Evolutionary conservation across 306 rosid genomes (phyloP), one percentile per base, ranked within the genome.

Genomic region (Dalbergia cochinchinensis): DNA sequence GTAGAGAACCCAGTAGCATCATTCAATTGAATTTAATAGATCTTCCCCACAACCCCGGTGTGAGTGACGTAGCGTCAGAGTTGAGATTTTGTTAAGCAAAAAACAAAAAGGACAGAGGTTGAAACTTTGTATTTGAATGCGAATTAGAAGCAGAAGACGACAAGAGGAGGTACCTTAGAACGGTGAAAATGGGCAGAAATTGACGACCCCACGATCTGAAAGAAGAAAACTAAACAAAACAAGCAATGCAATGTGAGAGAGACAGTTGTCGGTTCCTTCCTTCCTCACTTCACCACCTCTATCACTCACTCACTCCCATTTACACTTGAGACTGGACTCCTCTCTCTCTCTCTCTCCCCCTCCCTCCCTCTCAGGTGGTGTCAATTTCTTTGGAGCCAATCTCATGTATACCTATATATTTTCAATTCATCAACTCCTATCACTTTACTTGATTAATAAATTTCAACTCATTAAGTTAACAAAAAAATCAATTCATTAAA

Each of bases 171-270:
- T 42, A 42, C 11, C 47, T 20, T 42, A 16, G 69, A 87, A 84
- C 88, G 85, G 86, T 83, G 19, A 34, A 33, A 76, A 58, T 34
- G 64, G 71, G 80, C 63, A 66, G 45, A 62, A 59, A 6, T 26
- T 55, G 69, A 45, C 82, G 59, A 78, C 22, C 86, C 86, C 89
- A 83, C 79, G 86, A 82, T 82, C 87, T 63, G 85, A 62, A 60
- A 22, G 41, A 50, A 22, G 50, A 26, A 67, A 66, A 42, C 47
- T 42, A 42, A 8, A 26, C 31, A 26, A 26, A 26, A 26, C 31
- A 26, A 26, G 47, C 2, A 42, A 63, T 26, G 54, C 54, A 55
- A 54, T 63, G 67, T 11, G 19, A 41, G 37, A 72, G 75, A 70
- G 44, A 57, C 18, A 53, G 11, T 65, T 31, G 51, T 75, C 41